Evolutionary conservation across 768 basidiomycete genomes (phyloP), one percentile per base, ranked within the genome.

Genomic region (Amanita exitialis): DNA sequence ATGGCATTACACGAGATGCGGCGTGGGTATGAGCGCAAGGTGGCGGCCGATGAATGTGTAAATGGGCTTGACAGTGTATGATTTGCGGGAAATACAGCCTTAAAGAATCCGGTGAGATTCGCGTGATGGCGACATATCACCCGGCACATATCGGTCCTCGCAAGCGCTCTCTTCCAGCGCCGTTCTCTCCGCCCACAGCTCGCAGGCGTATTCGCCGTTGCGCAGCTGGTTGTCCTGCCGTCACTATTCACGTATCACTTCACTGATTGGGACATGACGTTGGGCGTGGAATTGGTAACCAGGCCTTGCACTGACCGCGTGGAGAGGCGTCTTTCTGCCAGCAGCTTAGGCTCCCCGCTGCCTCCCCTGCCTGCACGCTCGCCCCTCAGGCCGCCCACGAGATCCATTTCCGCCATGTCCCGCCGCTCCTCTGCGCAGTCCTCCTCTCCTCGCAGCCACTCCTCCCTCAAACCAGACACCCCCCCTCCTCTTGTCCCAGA

Each of bases 1-100:
- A 77, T 88, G 58, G 61, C 59, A 25, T 42, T 90, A 57, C 93
- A 97, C 62, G 91, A 96, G 69, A 78, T 68, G 16, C 69, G 94
- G 60, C 72, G 93, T 60, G 69, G 76, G 55, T 92, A 82, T 59
- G 93, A 96, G 67, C 72, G 90, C 32, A 47, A 53, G 37, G n/a
- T 41, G 36, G 46, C 9, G 13, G 38, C 45, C 1, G 52, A 47
- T 3, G 52, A 47, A 18, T 47, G 38, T 41, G 18, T 38, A 6
- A 47, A 10, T 12, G 52, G 46, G 36, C n/a, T 47, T 16, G 52
- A 48, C 15, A 53, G 20, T 46, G 46, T 53, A 42, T 52, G 44
- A 30, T 10, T 30, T 9, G 30, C 10, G 30, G 12, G 30, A 10
- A 30, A 30, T 30, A 30, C 25, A 25, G 25, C 25, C 1, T 25